Percentiles rank a stretch among this genome's conserved stretches.
phyloP scores from a whole-genome alignment of 441 rosid species.

The Dalechampia spathulata region DNA sequence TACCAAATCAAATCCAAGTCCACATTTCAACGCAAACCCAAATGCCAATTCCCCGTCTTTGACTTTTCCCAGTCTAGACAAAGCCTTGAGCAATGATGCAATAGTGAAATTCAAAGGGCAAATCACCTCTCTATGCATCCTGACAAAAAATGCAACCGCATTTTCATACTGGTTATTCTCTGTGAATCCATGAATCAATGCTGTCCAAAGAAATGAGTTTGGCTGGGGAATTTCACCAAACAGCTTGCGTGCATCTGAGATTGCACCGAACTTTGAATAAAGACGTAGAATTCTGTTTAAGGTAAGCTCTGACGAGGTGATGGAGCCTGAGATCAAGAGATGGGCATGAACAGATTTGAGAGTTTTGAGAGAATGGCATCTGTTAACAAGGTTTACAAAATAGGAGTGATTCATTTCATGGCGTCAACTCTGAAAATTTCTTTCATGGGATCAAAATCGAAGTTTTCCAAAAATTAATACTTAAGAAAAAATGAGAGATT shows the following conservation, averaged over 20 bases:
- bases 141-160: constrained; percentile 19
- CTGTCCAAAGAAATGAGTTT: constrained; percentile 29
- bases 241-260: constrained; percentile 18
- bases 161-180: constrained; percentile 9
- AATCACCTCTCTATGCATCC: constrained; percentile 16
- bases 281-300: constrained; percentile 25
- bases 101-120: constrained; percentile 27
- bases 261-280: constrained; percentile 10
- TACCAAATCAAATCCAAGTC: constrained; percentile 23
- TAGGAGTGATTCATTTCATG: constrained; percentile 21
- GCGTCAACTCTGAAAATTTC: constrained; percentile 25
- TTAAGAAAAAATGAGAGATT: no score
- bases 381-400: constrained; percentile 16
- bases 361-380: constrained; percentile 18
- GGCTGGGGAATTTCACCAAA: constrained; percentile 24
- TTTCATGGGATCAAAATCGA: no score
- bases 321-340: constrained; percentile 17
- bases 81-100: constrained; percentile 27
- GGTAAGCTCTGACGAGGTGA: constrained; percentile 21
- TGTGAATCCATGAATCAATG: constrained; percentile 26
- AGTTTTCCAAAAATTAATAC: no score
- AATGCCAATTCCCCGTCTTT: constrained; percentile 23
- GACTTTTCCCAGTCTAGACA: constrained; percentile 18
- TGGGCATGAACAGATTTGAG: constrained; percentile 21
- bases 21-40: constrained; percentile 27